Conservation (phyloP, 2,329 filamentous ascomycete species). For the Reticulascus tulasneorum region DNA sequence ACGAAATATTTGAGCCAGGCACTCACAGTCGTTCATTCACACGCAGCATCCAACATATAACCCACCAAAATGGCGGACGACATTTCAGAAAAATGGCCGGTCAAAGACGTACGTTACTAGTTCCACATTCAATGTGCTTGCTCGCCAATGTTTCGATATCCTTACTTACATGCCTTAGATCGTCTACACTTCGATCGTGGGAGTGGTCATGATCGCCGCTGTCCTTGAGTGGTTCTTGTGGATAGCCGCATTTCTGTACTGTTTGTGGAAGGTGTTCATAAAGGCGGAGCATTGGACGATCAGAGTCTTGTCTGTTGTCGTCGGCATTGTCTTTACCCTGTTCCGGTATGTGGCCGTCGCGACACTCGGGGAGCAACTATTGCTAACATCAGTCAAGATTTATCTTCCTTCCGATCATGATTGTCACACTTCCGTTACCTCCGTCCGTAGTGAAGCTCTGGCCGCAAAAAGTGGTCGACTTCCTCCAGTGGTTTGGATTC, state of each 20-base stretch:
- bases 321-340: conserved; percentile 62
- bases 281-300: conserved; percentile 91
- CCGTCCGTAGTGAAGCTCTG: conserved; percentile 67
- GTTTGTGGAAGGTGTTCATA: conserved; percentile 77
- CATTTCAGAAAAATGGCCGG: conserved; percentile 44
- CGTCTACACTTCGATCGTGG: conserved; percentile 77
- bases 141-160: not conserved
- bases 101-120: conserved; percentile 32
- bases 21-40: too few species aligned
- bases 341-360: not conserved
- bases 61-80: conserved; percentile 35
- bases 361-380: not conserved
- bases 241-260: conserved; percentile 92
- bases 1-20: too few species aligned
- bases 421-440: conserved; percentile 85
- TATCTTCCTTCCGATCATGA: conserved; percentile 90
- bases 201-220: conserved; percentile 76
- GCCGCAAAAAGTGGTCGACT: conserved; percentile 61
- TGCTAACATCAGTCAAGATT: conserved; percentile 36
- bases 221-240: conserved; percentile 92
- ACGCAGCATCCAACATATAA: too few species aligned
- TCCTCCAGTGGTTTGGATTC: conserved; percentile 93
- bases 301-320: conserved; percentile 68
- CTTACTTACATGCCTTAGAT: conserved; percentile 52
- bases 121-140: not conserved